A percentile compares a stretch with the other conserved stretches of the same genome.
Evolutionary conservation across 805 yeast genomes (phyloP).

Genomic region (Kodamaea fukazawae): DNA sequence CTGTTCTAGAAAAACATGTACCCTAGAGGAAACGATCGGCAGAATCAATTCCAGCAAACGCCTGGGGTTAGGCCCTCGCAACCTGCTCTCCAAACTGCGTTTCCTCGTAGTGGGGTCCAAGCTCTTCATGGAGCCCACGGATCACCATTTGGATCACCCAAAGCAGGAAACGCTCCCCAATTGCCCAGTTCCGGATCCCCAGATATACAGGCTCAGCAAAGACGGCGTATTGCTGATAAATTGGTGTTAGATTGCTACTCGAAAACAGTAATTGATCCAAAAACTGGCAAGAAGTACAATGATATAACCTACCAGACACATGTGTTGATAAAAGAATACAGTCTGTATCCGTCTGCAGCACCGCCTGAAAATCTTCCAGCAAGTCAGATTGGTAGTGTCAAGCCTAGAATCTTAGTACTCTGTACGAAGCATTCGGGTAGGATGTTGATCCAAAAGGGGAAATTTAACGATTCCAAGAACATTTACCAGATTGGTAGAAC

Average conservation of each 20-base stretch:
- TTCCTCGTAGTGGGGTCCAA: not conserved
- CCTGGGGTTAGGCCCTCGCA: not conserved
- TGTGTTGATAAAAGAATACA: constrained; percentile 70
- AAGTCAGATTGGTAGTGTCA: constrained; percentile 36
- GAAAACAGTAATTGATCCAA: constrained; percentile 21
- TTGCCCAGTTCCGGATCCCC: not conserved
- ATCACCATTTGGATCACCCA: constrained; percentile 4
- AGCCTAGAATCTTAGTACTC: constrained; percentile 58
- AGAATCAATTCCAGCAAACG: not conserved
- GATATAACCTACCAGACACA: constrained; percentile 65
- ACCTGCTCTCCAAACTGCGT: not conserved
- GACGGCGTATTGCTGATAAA: constrained; percentile 28
- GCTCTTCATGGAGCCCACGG: constrained; percentile 3
- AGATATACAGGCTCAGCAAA: constrained; percentile 8
- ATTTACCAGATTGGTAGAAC: constrained; percentile 87
- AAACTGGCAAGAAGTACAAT: constrained; percentile 20
- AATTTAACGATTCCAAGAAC: constrained; percentile 65
- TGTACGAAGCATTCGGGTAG: constrained; percentile 66
- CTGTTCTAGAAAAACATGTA: not conserved
- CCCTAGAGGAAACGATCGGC: not conserved
- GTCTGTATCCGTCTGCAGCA: constrained; percentile 61
- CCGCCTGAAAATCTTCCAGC: constrained; percentile 60
- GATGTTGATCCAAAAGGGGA: constrained; percentile 78
- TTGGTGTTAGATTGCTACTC: constrained; percentile 39
- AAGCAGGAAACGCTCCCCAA: constrained; percentile 1